Evolutionary conservation across 345 rosid species (phyloP), one percentile per base, ranked within the genome.

Genomic region (Pistacia integerrima): DNA sequence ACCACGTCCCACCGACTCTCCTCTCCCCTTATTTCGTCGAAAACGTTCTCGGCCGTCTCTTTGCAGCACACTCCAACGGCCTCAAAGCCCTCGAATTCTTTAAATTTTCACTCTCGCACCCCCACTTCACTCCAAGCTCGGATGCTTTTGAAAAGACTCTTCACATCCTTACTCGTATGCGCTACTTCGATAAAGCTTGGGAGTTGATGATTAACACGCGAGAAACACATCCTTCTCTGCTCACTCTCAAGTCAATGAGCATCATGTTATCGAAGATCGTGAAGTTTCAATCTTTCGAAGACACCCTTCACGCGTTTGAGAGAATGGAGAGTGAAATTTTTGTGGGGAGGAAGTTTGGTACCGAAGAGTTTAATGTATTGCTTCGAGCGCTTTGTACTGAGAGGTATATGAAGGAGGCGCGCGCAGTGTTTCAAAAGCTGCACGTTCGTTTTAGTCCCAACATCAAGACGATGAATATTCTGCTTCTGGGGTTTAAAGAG

Each of bases 71-170:
- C 68, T 87, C 92, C 65, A 95, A 93, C 69, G 98, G 98, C 38
- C 89, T 95, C 16, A 95, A 95, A 81, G 98, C 97, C 66, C 80
- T 93, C 64, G 96, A 95, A 41, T 92, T 95, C 81, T 95, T 95
- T 79, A 85, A 81, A 13, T 87, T 84, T 67, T 81, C 84, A 33
- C 80, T 87, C 58, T 60, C 49, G 46, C 81, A 74, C 78, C 64
- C 87, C 41, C 85, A 79, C n/a, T 76, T 55, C 4, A 22, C 72
- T 78, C 91, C 94, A 9, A 89, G 84, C 25, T 69, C 89, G 0
- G 90, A 85, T 76, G 86, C 99, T 17, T 92, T 95, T 36, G 99
- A 93, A 65, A 93, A 90, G 80, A 88, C 97, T 3, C 90, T 95
- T 49, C 98, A 95, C 80, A 88, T 93, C 35, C 94, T 95, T 62